Evolutionary conservation across 2,329 filamentous ascomycete species (phyloP).

Genomic region (Corinectria fuckeliana): DNA sequence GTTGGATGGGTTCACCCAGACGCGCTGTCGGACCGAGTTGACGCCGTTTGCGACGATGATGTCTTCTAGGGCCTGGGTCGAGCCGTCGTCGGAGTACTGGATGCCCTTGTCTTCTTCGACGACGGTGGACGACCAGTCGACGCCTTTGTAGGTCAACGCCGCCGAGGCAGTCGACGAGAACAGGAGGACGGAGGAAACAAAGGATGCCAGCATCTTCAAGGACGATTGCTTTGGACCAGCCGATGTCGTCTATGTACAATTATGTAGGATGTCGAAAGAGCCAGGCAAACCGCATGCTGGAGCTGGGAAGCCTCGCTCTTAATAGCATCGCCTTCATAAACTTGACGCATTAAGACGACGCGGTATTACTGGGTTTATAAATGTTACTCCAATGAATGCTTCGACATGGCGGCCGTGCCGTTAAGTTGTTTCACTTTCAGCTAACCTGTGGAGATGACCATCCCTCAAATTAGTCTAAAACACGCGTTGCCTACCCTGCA

Average conservation of each 20-base stretch:
- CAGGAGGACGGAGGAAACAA: slow-evolving; percentile 15
- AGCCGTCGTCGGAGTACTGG: slow-evolving; percentile 65
- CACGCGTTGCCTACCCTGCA: background rate
- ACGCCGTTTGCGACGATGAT: slow-evolving; percentile 68
- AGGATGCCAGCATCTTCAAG: slow-evolving; percentile 24
- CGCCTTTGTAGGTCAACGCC: slow-evolving; percentile 68
- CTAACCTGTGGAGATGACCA: background rate
- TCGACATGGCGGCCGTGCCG: background rate
- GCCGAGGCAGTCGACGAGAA: slow-evolving; percentile 41
- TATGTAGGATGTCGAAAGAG: background rate
- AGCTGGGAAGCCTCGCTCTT: background rate
- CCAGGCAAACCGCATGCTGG: background rate
- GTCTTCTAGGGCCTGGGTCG: slow-evolving; percentile 62
- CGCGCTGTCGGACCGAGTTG: slow-evolving; percentile 72
- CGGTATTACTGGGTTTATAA: background rate
- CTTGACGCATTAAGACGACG: too few species aligned
- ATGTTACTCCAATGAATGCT: slow-evolving; percentile 15
- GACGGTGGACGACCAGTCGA: slow-evolving; percentile 73
- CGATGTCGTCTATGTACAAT: background rate
- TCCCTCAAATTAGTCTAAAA: background rate
- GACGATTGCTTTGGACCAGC: background rate
- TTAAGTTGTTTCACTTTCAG: background rate
- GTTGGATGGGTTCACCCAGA: slow-evolving; percentile 73
- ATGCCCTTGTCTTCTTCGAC: slow-evolving; percentile 68
- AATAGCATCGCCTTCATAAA: background rate